Conservation (phyloP, 768 basidiomycete genomes). For the Trametes cubensis region DNA sequence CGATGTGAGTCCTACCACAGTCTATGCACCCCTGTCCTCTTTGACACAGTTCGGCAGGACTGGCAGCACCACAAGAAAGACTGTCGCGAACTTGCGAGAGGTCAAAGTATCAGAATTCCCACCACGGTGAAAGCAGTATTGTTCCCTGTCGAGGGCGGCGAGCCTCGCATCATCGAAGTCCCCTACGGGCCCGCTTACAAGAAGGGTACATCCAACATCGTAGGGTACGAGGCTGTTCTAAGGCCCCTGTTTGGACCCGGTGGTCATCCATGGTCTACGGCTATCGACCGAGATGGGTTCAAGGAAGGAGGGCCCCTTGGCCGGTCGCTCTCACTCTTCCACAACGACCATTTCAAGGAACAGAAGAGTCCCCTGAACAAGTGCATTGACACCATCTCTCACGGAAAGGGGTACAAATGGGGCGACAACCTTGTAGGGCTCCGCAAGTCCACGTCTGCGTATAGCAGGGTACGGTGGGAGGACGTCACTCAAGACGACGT, state of each 20-base stretch:
- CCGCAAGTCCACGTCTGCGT: background rate
- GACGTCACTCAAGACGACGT: slow-evolving; percentile 9
- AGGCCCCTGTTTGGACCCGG: background rate
- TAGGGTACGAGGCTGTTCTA: too few species aligned
- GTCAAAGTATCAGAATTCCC: background rate
- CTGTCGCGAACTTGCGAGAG: background rate
- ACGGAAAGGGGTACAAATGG: background rate
- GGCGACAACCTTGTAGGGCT: background rate
- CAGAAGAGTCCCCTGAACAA: background rate
- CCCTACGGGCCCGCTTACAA: too few species aligned
- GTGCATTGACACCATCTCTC: slow-evolving; percentile 1
- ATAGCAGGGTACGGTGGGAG: background rate
- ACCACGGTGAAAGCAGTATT: slow-evolving; percentile 6
- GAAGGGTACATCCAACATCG: too few species aligned
- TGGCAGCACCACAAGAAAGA: slow-evolving; percentile 2
- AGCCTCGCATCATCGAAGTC: slow-evolving; percentile 11
- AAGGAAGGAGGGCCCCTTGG: background rate
- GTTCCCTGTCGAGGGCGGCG: slow-evolving; percentile 6
- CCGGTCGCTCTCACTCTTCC: background rate
- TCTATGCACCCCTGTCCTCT: background rate
- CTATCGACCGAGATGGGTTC: slow-evolving; percentile 1
- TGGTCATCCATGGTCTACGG: background rate
- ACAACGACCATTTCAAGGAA: background rate
- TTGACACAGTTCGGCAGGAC: background rate
- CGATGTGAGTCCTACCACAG: background rate